Base-by-base conservation (phyloP, 192 early-diverging fungal species). In the Dimargaris verticillata region DNA sequence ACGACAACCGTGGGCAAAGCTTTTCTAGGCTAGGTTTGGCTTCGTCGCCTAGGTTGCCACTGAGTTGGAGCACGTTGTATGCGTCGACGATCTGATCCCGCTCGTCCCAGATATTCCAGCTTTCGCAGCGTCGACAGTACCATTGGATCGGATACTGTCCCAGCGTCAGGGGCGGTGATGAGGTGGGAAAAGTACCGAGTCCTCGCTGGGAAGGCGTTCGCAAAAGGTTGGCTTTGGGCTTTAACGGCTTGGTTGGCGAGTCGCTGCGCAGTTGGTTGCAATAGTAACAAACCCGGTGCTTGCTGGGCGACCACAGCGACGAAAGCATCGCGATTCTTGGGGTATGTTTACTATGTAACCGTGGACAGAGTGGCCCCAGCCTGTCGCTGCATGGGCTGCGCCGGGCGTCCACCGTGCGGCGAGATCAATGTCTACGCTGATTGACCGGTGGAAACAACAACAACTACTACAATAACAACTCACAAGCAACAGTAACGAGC, bases 161-260 rank as follows among this genome's bases (percentile, higher is more conserved):
- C 50, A 49, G 42, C 24, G 63, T 28, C 57, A 26, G 2, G 69
- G 63, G 14, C n/a, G 48, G 71, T 69, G 22, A 38, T 63, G 17
- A 67, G 57, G 51, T 73, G 64, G 64, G 66, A 73, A 64, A 70
- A 73, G 68, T 68, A 73, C 53, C 68, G 70, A 20, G 68, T 67
- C 47, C 64, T 66, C 22, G 66, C 60, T 46, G 68, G 48, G n/a
- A 45, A 53, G 47, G 63, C 55, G 7, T 41, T 22, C 38, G 54
- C 48, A 45, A 73, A 61, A 45, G 64, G 33, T 38, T 38, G 33
- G 33, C 33, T 7, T 38, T 38, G 33, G 33, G 33, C 7, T 38
- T 38, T 38, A 38, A 38, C 3, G 33, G 33, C 33, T 38, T 38
- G 33, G 33, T 7, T 38, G 33, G 33, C 33, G 33, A 38, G 33